Evolutionary conservation across 305 asterid genomes (phyloP).

Genomic region (Salvia sclarea): DNA sequence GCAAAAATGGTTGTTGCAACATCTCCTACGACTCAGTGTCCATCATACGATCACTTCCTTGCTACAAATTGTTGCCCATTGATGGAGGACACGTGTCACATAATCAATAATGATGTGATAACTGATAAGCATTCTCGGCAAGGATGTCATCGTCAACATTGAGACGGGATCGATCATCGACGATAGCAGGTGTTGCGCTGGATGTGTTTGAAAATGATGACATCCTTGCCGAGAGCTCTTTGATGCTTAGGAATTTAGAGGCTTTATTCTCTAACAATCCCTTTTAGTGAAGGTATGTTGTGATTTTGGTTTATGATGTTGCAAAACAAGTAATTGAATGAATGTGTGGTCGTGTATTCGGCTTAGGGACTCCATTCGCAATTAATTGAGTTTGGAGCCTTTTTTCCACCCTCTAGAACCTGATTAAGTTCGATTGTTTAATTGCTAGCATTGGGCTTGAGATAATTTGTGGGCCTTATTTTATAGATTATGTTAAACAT

Average conservation of each 20-base stretch:
- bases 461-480: no score
- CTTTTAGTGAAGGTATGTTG: no score
- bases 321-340: background rate
- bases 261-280: no score
- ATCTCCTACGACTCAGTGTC: conserved; percentile 31
- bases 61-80: background rate
- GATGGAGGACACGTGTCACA: conserved; percentile 7
- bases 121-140: conserved; percentile 27
- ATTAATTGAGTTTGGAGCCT: no score
- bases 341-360: background rate
- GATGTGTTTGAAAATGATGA: conserved; percentile 39
- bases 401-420: no score
- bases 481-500: no score
- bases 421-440: no score
- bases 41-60: background rate
- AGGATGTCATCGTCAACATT: conserved; percentile 23
- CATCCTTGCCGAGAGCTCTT: no score
- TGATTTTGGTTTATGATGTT: no score
- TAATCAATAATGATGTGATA: conserved; percentile 24
- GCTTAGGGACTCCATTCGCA: background rate
- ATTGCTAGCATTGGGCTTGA: no score
- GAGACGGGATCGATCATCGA: conserved; percentile 29
- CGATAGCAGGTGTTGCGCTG: conserved; percentile 30
- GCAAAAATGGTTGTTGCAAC: conserved; percentile 11
- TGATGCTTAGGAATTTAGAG: no score